A percentile compares a stretch with the other conserved stretches of the same genome.
Conservation (phyloP, 768 basidiomycete genomes). For the Suillus subluteus region DNA sequence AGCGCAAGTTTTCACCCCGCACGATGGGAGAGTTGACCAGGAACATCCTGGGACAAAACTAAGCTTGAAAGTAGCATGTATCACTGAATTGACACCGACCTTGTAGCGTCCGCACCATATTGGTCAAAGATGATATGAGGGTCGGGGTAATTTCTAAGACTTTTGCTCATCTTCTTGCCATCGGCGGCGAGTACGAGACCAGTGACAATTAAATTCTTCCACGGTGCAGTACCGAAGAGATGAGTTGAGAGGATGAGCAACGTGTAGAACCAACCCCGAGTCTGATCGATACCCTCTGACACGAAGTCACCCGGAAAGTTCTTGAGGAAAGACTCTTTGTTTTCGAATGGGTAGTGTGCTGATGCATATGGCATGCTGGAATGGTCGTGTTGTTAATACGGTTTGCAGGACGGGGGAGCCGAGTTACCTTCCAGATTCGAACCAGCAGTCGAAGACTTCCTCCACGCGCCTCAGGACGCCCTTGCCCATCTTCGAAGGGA, state of each 20-base stretch:
- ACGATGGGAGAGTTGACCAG: slow-evolving; percentile 99
- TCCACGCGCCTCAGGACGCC: slow-evolving; percentile 88
- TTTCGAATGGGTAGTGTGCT: slow-evolving; percentile 97
- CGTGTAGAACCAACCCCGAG: slow-evolving; percentile 99
- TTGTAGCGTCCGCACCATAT: slow-evolving; percentile 95
- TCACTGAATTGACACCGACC: slow-evolving; percentile 45
- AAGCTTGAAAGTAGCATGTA: neutral
- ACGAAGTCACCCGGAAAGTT: slow-evolving; percentile 96
- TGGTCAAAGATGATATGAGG: slow-evolving; percentile 87
- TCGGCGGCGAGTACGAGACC: slow-evolving; percentile 96
- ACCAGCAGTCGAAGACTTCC: slow-evolving; percentile 99
- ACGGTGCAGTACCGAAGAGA: slow-evolving; percentile 90
- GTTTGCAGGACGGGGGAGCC: neutral
- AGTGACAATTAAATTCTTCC: slow-evolving; percentile 97
- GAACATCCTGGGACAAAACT: slow-evolving; percentile 74
- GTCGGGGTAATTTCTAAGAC: slow-evolving; percentile 95
- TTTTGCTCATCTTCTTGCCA: slow-evolving; percentile 99
- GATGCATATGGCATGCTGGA: slow-evolving; percentile 98
- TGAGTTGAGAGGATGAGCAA: slow-evolving; percentile 95
- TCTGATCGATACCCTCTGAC: slow-evolving; percentile 98
- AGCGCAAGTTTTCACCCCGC: slow-evolving; percentile 94
- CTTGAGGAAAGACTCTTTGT: slow-evolving; percentile 82
- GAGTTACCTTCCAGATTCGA: slow-evolving; percentile 93
- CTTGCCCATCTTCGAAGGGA: slow-evolving; percentile 89
- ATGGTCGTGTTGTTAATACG: slow-evolving; percentile 7